These are phyloP conservation scores for Scutellaria barbata DNA, from an alignment of 257 asterid genomes.

Conservation along the genomic window DNA sequence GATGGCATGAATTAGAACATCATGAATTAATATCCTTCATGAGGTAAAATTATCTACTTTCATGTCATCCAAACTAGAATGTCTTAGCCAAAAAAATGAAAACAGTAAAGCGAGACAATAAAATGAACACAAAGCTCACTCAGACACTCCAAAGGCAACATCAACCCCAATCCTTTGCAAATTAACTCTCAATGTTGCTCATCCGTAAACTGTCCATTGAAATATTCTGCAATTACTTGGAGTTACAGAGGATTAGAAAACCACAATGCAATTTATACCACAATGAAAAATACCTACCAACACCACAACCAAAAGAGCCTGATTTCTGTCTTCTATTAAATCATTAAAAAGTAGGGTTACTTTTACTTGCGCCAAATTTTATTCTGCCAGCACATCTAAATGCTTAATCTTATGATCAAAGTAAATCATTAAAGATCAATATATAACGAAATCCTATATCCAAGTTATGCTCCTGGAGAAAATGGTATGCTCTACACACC, in stretches of 20 bases:
- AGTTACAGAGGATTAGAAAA: not conserved
- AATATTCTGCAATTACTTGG: not conserved
- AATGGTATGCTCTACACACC: not conserved
- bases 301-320: not conserved
- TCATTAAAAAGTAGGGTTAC: not conserved
- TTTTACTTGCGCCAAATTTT: too few species aligned
- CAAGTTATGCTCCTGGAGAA: not conserved
- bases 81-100: not conserved
- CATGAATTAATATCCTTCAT: not conserved
- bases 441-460: not conserved
- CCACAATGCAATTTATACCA: not conserved
- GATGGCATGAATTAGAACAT: not conserved
- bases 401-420: not conserved
- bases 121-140: slow-evolving; percentile 2
- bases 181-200: not conserved
- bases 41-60: not conserved
- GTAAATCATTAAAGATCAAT: slow-evolving; percentile 5
- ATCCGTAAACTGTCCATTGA: not conserved
- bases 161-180: not conserved
- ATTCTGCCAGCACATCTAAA: not conserved
- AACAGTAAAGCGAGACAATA: not conserved
- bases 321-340: not conserved
- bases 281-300: not conserved
- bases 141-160: not conserved
- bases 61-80: not conserved